Base-by-base conservation (phyloP, 2,329 filamentous ascomycete genomes). In the Raffaelea deltoideospora region DNA sequence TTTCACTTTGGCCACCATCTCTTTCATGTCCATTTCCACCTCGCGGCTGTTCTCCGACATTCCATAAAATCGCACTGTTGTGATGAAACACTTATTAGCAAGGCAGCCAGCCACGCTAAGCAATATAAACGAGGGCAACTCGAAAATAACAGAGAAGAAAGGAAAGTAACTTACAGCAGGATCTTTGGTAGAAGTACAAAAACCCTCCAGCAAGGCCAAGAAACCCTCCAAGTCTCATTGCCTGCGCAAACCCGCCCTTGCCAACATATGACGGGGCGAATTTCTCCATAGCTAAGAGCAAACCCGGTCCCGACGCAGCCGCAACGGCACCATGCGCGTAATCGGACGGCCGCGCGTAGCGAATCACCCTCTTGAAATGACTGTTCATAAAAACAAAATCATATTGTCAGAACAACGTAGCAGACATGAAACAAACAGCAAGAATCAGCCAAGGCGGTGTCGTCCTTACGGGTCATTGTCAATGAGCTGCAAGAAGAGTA, bases 1-100 rank as follows among this genome's bases (percentile, higher is more conserved):
- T 72, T 96, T 98, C 56, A 96, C 87, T 63, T 88, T 92, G 57
- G 77, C 73, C 27, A 95, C 87, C 90, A 98, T 98, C 62, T 98
- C 90, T 46, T 75, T 73, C 87, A 96, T 96, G 56, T 98, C 90
- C 79, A 93, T 79, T 45, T 94, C 81, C 40, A 90, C 66, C 60
- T 98, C 90, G 50, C 90, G 78, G 37, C 78, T 64, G 63, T 98
- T 98, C 61, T 98, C 90, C 33, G 73, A 78, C 60, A 87, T 84
- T 50, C 90, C 90, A 63, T 95, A 96, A 64, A 98, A 96, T 46
- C 90, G 82, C 52, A 88, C 86, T 94, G 53, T 45, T n/a, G n/a
- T n/a, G n/a, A n/a, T n/a, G n/a, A n/a, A n/a, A n/a, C n/a, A n/a
- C n/a, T n/a, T n/a, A n/a, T n/a, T n/a, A n/a, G n/a, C n/a, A n/a